Evolutionary conservation across 2,329 filamentous ascomycete genomes (phyloP), one percentile per base, ranked within the genome.

Genomic region (Dryadomyces quercivorus): DNA sequence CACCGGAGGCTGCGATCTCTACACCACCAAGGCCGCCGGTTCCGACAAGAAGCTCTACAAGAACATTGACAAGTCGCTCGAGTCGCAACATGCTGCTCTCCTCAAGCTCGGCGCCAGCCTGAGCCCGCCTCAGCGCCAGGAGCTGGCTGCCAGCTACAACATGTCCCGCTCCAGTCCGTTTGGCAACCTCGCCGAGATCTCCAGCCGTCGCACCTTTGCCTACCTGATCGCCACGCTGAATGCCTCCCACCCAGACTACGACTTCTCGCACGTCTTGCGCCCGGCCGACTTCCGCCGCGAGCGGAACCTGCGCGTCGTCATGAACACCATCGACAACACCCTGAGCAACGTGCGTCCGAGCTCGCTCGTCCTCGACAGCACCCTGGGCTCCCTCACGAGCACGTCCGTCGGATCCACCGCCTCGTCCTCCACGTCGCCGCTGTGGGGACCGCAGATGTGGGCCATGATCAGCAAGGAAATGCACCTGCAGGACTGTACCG

Each of bases 41-140:
- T 85, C 85, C 59, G 93, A 98, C 68, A 96, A 96, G 79, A 97
- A 97, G 67, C 76, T 98, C 9, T 96, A 96, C 76, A 94, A 91
- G 71, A 88, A 85, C 66, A 97, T 98, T 65, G 91, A 96, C 67
- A 83, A 87, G 65, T 90, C 88, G 34, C 81, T 98, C 56, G 90
- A 94, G 68, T 86, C 87, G 42, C 89, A 95, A 69, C 90, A 97
- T 76, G 87, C 90, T 62, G 88, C 90, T 8, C 80, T 95, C 1
- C 76, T 96, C 51, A 86, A 89, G 59, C 80, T 95, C 31, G 91
- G 92, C 34, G 88, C 88, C 18, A 91, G 88, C 50, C 77, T 97
- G 20, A 94, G 92, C 21, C 88, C 91, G 31, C 88, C 90, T 1
- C 83, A 90, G 61, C 84, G 83, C 56, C 78, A 82, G 59, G 78